Base-by-base conservation (phyloP, 495 filamentous ascomycete species). In the Baudoinia panamericana region DNA sequence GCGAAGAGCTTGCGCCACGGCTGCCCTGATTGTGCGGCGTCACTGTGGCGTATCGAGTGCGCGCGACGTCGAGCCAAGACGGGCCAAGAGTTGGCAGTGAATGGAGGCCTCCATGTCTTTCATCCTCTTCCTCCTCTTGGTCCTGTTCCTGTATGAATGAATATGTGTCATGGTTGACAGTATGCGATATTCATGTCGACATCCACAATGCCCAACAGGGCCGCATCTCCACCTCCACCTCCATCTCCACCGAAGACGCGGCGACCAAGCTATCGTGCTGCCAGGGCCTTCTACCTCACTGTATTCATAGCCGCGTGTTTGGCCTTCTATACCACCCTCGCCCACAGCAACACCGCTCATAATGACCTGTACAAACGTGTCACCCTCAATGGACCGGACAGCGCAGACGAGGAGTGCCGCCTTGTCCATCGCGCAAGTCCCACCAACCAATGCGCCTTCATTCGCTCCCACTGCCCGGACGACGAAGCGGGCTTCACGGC, bases 401-500 rank as follows among this genome's bases (percentile, higher is more conserved):
- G 4, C 34, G 48, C 29, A 3, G 48, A 52, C 35, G 45, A 31
- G 17, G 47, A 94, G 69, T 99, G 92, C 51, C 82, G 78, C 27
- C 60, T 78, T 4, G 84, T 96, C 36, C 85, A 90, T 54, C 55
- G 71, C 30, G 78, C 75, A 29, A n/a, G n/a, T n/a, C n/a, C n/a
- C n/a, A 52, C 63, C 42, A 75, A 95, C 59, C 75, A 94, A 63
- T 99, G 92, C 65, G 76, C 76, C 40, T 99, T 87, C 60, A 71
- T 95, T 40, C 71, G 66, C 41, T 66, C 63, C 32, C 81, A 95
- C 57, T 99, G 92, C 54, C 66, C 70, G 12, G 85, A 92, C 54
- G 84, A 94, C 56, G 81, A 94, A 61, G 80, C 87, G 39, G 90
- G 88, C 24, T 66, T 96, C 26, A 61, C 94, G 31, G 81, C 86